Percentiles rank a stretch among this genome's conserved stretches.
phyloP scores from a whole-genome alignment of 1,284 basidiomycete species.

The Ustilago shanxiensis region DNA sequence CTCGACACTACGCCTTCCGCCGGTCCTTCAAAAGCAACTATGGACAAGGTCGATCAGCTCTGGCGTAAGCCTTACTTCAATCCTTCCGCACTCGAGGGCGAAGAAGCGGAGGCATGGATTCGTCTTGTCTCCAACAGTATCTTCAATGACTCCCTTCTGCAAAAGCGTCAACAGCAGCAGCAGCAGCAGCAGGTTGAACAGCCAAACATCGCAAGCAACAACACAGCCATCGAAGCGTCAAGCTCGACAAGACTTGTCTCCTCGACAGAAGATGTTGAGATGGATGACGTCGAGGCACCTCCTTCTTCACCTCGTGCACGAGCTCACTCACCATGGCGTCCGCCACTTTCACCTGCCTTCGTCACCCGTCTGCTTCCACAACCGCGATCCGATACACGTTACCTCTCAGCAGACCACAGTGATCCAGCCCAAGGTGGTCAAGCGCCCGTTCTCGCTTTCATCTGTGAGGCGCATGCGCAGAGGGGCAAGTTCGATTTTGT shows the following conservation, averaged over 20 bases:
- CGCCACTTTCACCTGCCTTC: constrained; percentile 39
- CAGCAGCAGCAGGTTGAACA: neutral
- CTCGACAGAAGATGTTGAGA: constrained; percentile 27
- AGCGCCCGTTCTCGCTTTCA: constrained; percentile 73
- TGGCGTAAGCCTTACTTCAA: constrained; percentile 48
- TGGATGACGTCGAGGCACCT: constrained; percentile 15
- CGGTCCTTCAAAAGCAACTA: constrained; percentile 8
- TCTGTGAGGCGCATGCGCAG: constrained; percentile 80
- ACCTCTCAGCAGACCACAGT: constrained; percentile 16
- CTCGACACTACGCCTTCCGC: neutral
- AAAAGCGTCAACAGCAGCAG: constrained; percentile 26
- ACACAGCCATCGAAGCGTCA: neutral
- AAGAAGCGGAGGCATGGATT: constrained; percentile 55
- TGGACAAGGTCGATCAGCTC: constrained; percentile 27
- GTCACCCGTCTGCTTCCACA: constrained; percentile 28
- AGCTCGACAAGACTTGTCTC: neutral
- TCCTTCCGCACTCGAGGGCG: constrained; percentile 47
- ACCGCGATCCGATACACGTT: constrained; percentile 20
- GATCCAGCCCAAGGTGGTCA: constrained; percentile 33
- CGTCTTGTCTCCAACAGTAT: constrained; percentile 60
- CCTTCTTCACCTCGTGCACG: constrained; percentile 2
- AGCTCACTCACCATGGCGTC: constrained; percentile 24
- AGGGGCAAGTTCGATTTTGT: constrained; percentile 87
- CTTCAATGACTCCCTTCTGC: constrained; percentile 61
- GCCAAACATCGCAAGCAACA: neutral